These are phyloP conservation scores for Fragaria iinumae DNA, from an alignment of 306 rosid genomes.

Conservation along the genomic window DNA sequence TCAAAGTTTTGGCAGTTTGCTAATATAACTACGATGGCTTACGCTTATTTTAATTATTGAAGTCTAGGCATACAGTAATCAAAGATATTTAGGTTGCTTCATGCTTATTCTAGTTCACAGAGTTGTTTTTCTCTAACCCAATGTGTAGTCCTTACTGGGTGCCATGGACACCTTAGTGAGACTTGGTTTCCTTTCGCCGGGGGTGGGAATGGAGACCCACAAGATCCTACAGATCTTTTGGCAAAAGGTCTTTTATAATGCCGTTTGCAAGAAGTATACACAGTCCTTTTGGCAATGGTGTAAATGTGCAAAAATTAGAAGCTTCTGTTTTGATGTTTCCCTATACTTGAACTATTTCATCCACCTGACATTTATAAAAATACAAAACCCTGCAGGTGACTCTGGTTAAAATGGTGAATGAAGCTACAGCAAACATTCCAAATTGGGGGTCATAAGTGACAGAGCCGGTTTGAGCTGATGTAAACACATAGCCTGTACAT, in stretches of 20 bases:
- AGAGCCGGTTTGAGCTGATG: constrained; percentile 5
- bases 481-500: neutral
- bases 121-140: neutral
- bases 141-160: neutral
- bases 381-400: constrained; percentile 61
- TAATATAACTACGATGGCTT: neutral
- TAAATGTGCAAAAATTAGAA: neutral
- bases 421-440: constrained; percentile 79
- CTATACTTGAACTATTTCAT: neutral
- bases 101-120: neutral
- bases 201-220: neutral
- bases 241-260: neutral
- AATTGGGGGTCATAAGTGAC: constrained; percentile 61
- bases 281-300: neutral
- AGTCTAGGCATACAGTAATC: neutral
- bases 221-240: neutral
- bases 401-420: constrained; percentile 85
- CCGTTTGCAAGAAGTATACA: neutral
- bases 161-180: neutral
- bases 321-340: neutral
- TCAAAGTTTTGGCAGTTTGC: neutral
- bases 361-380: constrained; percentile 7
- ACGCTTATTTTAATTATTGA: neutral
- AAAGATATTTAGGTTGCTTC: neutral
- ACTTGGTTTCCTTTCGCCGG: no score